These are phyloP conservation scores for Kewa caespitosa DNA, from an alignment of 179 eudicot species.

Conservation along the genomic window DNA sequence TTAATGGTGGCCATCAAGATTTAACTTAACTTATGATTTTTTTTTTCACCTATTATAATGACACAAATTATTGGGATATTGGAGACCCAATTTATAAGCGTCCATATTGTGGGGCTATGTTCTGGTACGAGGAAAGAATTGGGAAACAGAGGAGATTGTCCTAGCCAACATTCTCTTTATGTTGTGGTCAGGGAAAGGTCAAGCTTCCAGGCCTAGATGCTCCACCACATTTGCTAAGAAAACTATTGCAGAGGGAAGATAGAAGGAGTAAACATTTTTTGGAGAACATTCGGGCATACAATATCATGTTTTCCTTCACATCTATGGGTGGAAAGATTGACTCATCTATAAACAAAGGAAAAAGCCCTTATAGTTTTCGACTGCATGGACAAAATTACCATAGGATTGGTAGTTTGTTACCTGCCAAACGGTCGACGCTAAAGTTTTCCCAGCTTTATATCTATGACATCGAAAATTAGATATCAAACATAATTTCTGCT, in stretches of 20 bases:
- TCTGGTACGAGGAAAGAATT: background rate
- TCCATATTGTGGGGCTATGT: background rate
- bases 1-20: too few species aligned
- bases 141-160: background rate
- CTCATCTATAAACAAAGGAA: background rate
- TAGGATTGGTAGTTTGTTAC: background rate
- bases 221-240: background rate
- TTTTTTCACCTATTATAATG: too few species aligned
- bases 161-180: background rate
- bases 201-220: background rate
- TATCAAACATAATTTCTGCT: background rate
- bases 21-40: too few species aligned
- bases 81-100: background rate
- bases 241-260: background rate
- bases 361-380: background rate
- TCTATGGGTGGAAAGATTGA: slow-evolving; percentile 3
- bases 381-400: background rate
- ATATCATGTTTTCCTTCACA: background rate
- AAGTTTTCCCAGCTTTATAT: background rate
- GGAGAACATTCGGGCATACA: background rate
- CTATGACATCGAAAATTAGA: background rate
- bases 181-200: background rate
- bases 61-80: background rate
- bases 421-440: background rate
- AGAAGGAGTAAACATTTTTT: background rate